These are phyloP conservation scores for Annulohypoxylon bovei DNA, from an alignment of 495 filamentous ascomycete genomes.

Conservation along the genomic window DNA sequence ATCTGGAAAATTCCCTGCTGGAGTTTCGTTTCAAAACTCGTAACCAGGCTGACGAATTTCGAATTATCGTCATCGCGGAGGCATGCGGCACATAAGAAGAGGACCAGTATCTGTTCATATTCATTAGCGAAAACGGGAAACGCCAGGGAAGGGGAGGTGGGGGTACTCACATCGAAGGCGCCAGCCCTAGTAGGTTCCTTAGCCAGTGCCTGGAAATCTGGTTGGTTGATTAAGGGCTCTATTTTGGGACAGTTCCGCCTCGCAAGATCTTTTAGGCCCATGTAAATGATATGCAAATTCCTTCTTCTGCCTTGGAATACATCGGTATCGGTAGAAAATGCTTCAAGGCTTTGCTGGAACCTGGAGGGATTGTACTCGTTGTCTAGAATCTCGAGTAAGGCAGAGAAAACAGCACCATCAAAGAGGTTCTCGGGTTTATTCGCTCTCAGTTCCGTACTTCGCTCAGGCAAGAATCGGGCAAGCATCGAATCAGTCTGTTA, in stretches of 20 bases:
- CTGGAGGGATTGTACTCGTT: slow-evolving; percentile 68
- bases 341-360: slow-evolving; percentile 63
- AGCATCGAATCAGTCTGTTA: slow-evolving; percentile 44
- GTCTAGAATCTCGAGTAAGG: slow-evolving; percentile 70
- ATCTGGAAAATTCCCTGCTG: slow-evolving; percentile 36
- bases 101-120: slow-evolving; percentile 32
- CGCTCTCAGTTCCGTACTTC: slow-evolving; percentile 43
- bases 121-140: not conserved
- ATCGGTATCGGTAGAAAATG: slow-evolving; percentile 31
- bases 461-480: slow-evolving; percentile 28
- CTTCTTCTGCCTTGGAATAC: slow-evolving; percentile 29
- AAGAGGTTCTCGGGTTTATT: slow-evolving; percentile 67
- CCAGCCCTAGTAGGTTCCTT: slow-evolving; percentile 42
- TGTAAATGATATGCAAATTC: slow-evolving; percentile 46
- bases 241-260: slow-evolving; percentile 35
- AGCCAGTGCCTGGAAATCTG: slow-evolving; percentile 43
- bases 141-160: not conserved
- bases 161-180: slow-evolving; percentile 40
- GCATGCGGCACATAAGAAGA: slow-evolving; percentile 42
- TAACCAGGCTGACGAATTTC: slow-evolving; percentile 32
- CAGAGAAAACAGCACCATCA: slow-evolving; percentile 75
- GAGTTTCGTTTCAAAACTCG: slow-evolving; percentile 22
- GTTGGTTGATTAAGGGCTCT: slow-evolving; percentile 37
- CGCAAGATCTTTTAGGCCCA: slow-evolving; percentile 40
- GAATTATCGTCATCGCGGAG: slow-evolving; percentile 38